Evolutionary conservation across 2,329 filamentous ascomycete species (phyloP).

Genomic region (Aspergillus tamarii): DNA sequence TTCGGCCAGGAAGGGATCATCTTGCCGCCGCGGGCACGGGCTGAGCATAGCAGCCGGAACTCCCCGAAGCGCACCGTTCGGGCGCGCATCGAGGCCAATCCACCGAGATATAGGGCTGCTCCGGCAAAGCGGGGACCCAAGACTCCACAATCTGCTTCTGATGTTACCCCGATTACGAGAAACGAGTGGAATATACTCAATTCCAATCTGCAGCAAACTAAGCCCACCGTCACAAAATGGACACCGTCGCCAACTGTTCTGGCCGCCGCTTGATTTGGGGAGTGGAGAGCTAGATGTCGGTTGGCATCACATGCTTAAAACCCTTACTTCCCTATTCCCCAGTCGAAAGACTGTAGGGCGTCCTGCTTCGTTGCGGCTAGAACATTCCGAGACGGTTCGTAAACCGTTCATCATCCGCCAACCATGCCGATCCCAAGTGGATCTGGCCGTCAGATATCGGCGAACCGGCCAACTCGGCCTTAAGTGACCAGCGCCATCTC

Average conservation of each 20-base stretch:
- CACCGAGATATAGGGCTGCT: slow-evolving; percentile 21
- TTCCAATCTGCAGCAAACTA: slow-evolving; percentile 32
- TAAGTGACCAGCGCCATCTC: not conserved
- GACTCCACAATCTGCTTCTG: slow-evolving; percentile 46
- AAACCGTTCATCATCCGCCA: not conserved
- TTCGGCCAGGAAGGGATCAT: slow-evolving; percentile 46
- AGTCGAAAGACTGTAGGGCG: not conserved
- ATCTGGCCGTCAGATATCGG: slow-evolving; percentile 5
- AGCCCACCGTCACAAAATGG: slow-evolving; percentile 42
- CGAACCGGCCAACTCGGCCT: slow-evolving; percentile 12
- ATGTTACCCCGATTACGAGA: slow-evolving; percentile 47
- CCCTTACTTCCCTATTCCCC: not conserved
- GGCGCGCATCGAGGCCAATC: slow-evolving; percentile 25
- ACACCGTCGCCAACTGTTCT: slow-evolving; percentile 39
- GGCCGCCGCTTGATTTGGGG: slow-evolving; percentile 29
- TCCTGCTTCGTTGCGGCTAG: not conserved
- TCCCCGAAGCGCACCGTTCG: slow-evolving; percentile 29
- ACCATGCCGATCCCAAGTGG: not conserved
- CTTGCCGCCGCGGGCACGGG: slow-evolving; percentile 24
- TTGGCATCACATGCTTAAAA: not conserved
- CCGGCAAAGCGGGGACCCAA: slow-evolving; percentile 37
- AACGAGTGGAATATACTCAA: slow-evolving; percentile 47
- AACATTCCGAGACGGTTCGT: not conserved
- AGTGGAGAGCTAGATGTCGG: not conserved
- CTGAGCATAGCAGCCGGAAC: slow-evolving; percentile 17